phyloP scores from a whole-genome alignment of 108 stramenopile genomes.

The Fragilariopsis cylindrus region DNA sequence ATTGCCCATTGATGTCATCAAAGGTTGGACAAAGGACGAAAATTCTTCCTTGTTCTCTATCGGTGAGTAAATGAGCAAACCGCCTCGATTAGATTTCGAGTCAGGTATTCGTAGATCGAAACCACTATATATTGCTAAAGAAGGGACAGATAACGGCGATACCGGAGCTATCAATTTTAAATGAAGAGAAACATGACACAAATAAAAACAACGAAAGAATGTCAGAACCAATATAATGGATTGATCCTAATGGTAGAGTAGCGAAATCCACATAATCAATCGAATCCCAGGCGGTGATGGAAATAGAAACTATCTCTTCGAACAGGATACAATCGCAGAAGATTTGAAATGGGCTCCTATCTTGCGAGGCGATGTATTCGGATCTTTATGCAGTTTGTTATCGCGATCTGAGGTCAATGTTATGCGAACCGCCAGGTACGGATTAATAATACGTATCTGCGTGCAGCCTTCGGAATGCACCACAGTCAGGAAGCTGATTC shows the following conservation, averaged over 20 bases:
- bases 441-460: neutral
- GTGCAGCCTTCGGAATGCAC: neutral
- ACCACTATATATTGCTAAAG: neutral
- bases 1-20: constrained; percentile 10
- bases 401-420: no score
- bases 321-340: neutral
- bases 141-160: neutral
- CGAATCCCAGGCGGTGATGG: neutral
- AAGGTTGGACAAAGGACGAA: constrained; percentile 16
- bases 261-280: neutral
- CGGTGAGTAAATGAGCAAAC: constrained; percentile 9
- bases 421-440: neutral
- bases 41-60: neutral
- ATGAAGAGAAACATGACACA: neutral
- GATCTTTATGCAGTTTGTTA: no score
- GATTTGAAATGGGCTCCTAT: no score
- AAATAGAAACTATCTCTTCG: neutral
- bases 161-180: neutral
- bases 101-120: neutral
- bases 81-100: constrained; percentile 10
- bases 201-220: neutral
- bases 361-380: no score
- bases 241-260: neutral
- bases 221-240: neutral
- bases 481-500: neutral